phyloP scores from a whole-genome alignment of 192 early-diverging fungal genomes.

The Coemansia sp. region DNA sequence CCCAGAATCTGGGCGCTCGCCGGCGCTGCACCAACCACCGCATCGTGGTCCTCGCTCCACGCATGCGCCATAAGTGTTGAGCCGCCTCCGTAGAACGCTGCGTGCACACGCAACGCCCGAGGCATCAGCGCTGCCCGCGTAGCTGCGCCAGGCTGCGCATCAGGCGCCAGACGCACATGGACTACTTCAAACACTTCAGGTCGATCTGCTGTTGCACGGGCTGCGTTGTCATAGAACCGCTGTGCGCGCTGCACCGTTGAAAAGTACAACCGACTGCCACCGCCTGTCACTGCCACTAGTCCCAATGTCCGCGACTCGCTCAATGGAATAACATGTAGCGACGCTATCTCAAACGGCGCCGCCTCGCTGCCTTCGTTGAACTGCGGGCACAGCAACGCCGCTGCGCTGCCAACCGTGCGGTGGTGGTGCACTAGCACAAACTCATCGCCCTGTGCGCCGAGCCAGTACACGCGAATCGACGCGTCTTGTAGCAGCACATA shows the following conservation, averaged over 20 bases:
- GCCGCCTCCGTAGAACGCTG: conserved; percentile 67
- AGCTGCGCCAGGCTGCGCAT: conserved; percentile 12
- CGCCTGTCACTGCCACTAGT: conserved; percentile 77
- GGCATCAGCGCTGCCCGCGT: conserved; percentile 1
- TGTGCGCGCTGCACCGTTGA: conserved; percentile 52
- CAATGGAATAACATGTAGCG: conserved; percentile 67
- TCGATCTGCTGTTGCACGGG: conserved; percentile 15
- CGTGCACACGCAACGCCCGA: conserved; percentile 57
- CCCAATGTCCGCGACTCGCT: conserved; percentile 67
- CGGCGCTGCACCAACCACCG: conserved; percentile 61
- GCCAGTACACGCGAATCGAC: conserved; percentile 67
- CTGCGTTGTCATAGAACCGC: conserved; percentile 27
- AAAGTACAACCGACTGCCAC: conserved; percentile 78
- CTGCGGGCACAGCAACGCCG: conserved; percentile 54
- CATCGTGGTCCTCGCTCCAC: conserved; percentile 69
- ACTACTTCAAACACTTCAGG: conserved; percentile 64
- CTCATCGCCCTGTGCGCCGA: conserved; percentile 59
- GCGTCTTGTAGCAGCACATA: conserved; percentile 72
- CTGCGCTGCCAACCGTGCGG: conserved; percentile 51
- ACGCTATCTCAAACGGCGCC: conserved; percentile 65
- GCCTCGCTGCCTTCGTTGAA: conserved; percentile 47
- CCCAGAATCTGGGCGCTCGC: conserved; percentile 63
- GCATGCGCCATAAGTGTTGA: conserved; percentile 66
- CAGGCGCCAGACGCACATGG: conserved; percentile 71
- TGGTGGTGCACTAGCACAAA: conserved; percentile 60